Conservation (phyloP, 371 early-diverging fungal species). For the Choanephora cucurbitarum region DNA sequence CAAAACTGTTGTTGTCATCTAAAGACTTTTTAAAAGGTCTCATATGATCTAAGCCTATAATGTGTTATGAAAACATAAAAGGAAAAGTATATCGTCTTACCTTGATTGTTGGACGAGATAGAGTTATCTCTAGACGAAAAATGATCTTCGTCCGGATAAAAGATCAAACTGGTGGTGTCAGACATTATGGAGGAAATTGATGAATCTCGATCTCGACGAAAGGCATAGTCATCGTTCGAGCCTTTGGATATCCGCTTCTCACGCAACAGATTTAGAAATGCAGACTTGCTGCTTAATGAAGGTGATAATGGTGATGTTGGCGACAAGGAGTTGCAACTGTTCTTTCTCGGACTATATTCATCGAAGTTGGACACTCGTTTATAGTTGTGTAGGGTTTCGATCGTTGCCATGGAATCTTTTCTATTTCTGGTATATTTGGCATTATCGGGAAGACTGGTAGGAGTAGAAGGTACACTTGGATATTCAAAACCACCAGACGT, state of each 20-base stretch:
- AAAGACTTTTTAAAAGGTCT: neutral
- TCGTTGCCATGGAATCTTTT: conserved; percentile 7
- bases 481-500: conserved; percentile 10
- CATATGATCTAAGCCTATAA: conserved; percentile 14
- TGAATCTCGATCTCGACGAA: conserved; percentile 3
- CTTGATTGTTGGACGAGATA: neutral
- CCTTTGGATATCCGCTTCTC: conserved; percentile 3
- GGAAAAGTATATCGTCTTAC: neutral
- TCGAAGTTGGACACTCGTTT: neutral
- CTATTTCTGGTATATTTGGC: conserved; percentile 13
- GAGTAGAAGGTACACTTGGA: conserved; percentile 22
- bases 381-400: neutral
- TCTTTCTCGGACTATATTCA: neutral
- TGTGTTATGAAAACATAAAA: neutral
- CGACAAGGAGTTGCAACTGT: neutral
- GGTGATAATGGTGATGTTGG: neutral
- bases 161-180: conserved; percentile 9
- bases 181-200: conserved; percentile 16
- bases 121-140: neutral
- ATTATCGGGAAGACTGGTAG: conserved; percentile 20
- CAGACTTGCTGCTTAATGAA: conserved; percentile 2
- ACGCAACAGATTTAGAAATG: conserved; percentile 7
- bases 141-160: conserved; percentile 10
- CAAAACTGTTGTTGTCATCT: neutral
- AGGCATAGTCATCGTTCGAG: neutral